Percentiles rank a stretch among this genome's conserved stretches.
These are phyloP conservation scores for Lonicera japonica DNA, from an alignment of 129 eudicot species.

Conservation along the genomic window DNA sequence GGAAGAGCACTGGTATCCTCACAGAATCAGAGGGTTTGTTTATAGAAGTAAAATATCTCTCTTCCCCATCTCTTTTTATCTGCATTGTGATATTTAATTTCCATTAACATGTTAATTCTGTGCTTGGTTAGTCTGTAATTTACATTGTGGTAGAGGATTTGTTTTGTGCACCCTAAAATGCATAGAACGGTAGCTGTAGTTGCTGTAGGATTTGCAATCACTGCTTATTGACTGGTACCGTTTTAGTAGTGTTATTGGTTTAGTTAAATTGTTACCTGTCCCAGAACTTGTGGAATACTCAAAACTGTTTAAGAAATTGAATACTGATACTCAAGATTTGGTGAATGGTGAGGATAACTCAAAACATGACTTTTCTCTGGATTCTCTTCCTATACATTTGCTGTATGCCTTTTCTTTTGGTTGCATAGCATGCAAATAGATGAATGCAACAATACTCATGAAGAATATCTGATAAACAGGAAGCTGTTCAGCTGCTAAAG, in stretches of 20 bases:
- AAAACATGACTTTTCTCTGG: not conserved
- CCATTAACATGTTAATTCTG: not conserved
- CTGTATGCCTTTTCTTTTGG: not conserved
- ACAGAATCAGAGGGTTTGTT: constrained; percentile 61
- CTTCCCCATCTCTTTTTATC: constrained; percentile 4
- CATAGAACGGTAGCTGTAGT: too few relatives aligned
- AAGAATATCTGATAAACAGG: constrained; percentile 39
- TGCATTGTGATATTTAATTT: not conserved
- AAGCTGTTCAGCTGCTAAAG: constrained; percentile 65
- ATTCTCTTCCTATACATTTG: not conserved
- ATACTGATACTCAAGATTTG: too few relatives aligned
- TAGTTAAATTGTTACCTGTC: too few relatives aligned
- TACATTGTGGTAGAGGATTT: too few relatives aligned
- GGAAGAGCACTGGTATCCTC: constrained; percentile 63
- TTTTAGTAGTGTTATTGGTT: too few relatives aligned
- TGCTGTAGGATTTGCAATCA: too few relatives aligned
- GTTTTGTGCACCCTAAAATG: too few relatives aligned
- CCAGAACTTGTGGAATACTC: too few relatives aligned
- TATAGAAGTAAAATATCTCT: constrained; percentile 46
- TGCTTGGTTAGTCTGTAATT: too few relatives aligned
- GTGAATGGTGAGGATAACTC: too few relatives aligned
- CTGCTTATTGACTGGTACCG: too few relatives aligned
- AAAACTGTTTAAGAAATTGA: too few relatives aligned
- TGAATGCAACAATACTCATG: not conserved
- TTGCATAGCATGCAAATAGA: not conserved